Evolutionary conservation across 495 filamentous ascomycete genomes (phyloP), one percentile per base, ranked within the genome.

Genomic region (Sphaerosporella brunnea): DNA sequence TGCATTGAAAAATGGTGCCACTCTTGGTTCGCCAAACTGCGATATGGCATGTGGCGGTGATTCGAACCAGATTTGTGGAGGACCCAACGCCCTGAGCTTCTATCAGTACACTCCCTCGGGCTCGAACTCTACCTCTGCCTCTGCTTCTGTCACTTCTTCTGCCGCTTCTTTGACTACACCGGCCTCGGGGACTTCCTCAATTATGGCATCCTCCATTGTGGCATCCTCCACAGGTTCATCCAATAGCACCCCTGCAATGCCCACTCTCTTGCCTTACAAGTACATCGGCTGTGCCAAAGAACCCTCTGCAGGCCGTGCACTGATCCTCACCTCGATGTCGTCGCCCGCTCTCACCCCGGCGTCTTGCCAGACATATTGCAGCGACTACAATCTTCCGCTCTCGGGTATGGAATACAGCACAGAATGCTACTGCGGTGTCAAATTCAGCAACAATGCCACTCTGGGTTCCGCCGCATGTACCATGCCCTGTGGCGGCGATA

Each of bases 391-490:
- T 2, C 80, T 69, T 56, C 66, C 49, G 50, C 77, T 73, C 52
- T 72, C 68, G 40, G 81, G 78, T 41, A 58, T 79, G 1, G 80
- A 84, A 62, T 84, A 83, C 51, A 73, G 73, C 21, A 68, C 72
- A 21, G 75, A 85, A 58, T 82, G 78, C 53, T 82, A 75, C 64
- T 82, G 78, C 55, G 76, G 73, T 11, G 69, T 77, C 52, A 60
- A 61, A 5, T 35, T 59, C 36, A 48, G 46, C 2, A 20, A 44
- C 15, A 54, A 51, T 11, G 55, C 56, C 16, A 41, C 51, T 16
- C 39, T 55, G 3, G 51, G 53, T 16, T 43, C 52, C 1, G 45
- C 20, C 10, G 47, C 16, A 5, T 56, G 54, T 37, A 51, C 35
- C 11, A 56, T 56, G 54, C 24, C 46, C 7, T 56, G 54, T 15